Evolutionary conservation across 2,329 filamentous ascomycete genomes (phyloP), one percentile per base, ranked within the genome.

Genomic region (Sporothrix sp.): DNA sequence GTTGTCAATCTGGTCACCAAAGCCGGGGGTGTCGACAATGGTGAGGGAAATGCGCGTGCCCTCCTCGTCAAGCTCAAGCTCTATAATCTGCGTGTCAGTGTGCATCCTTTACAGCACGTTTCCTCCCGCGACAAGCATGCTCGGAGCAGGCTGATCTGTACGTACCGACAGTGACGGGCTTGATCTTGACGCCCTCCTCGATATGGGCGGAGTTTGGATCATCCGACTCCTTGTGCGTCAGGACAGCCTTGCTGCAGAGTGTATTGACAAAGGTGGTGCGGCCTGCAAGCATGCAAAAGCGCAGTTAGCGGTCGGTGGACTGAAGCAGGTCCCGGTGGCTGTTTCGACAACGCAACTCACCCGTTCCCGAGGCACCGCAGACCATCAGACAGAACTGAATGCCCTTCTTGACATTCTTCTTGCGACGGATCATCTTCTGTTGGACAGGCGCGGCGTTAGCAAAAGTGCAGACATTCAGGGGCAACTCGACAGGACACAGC

Each of bases 321-420:
- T 13, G n/a, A 35, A 4, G 13, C 4, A 14, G 32, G 13, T 7
- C n/a, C 13, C n/a, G 32, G 32, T 4, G 13, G 11, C 10, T 35
- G n/a, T 13, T 13, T 35, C 4, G 7, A 37, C 11, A 20, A 30
- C 57, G 51, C 53, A 54, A 73, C 79, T 65, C 82, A 95, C 89
- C 93, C 72, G 93, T 97, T 71, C 93, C 93, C 62, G 91, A 97
- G 68, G 93, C 93, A 76, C 93, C 93, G 69, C 93, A 97, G 65
- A 98, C 93, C 93, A 98, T 98, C 81, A 98, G 74, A 72, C 90
- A 97, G 78, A 98, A 98, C 79, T 98, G 93, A 67, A 98, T 97
- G 68, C 93, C 93, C 82, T 96, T 96, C 86, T 96, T 96, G 75
- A 98, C 91, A 81, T 98, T 97, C 87, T 98, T 98, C 91, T 98